Evolutionary conservation across 2,329 filamentous ascomycete genomes (phyloP).

Genomic region (Thelonectria discophora): DNA sequence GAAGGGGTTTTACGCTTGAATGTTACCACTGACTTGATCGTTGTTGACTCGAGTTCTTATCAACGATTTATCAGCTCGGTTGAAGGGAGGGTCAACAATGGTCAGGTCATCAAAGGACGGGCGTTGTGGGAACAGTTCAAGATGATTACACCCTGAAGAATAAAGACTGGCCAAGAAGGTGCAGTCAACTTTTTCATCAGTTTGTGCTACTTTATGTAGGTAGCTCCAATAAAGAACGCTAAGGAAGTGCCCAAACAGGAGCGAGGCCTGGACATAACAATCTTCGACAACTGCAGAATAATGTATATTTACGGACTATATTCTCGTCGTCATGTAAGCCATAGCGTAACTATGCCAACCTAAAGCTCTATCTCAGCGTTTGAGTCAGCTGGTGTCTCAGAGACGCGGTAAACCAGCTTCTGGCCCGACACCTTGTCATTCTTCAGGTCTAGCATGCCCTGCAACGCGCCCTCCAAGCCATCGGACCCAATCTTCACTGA

Average conservation of each 20-base stretch:
- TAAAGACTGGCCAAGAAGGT: too few relatives aligned
- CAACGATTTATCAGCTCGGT: constrained; percentile 8
- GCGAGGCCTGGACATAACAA: too few relatives aligned
- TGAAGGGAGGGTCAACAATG: not conserved
- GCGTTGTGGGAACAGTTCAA: constrained; percentile 5
- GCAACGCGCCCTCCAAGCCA: constrained; percentile 47
- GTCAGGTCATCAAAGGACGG: not conserved
- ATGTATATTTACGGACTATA: too few relatives aligned
- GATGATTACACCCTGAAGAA: not conserved
- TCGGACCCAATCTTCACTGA: constrained; percentile 41
- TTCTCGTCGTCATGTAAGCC: too few relatives aligned
- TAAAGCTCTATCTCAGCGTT: not conserved
- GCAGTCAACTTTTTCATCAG: too few relatives aligned
- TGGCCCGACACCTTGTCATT: constrained; percentile 50
- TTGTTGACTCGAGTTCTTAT: not conserved
- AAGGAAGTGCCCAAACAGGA: too few relatives aligned
- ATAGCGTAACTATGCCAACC: too few relatives aligned
- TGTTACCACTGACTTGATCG: not conserved
- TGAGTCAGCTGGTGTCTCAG: not conserved
- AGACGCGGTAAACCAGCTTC: constrained; percentile 52
- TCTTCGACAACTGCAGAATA: too few relatives aligned
- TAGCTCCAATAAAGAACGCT: too few relatives aligned
- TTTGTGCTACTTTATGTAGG: too few relatives aligned
- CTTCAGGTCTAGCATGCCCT: constrained; percentile 46
- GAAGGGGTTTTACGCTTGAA: constrained; percentile 1